phyloP scores from a whole-genome alignment of 2,329 filamentous ascomycete genomes.

The Aspergillus eucalypticola region DNA sequence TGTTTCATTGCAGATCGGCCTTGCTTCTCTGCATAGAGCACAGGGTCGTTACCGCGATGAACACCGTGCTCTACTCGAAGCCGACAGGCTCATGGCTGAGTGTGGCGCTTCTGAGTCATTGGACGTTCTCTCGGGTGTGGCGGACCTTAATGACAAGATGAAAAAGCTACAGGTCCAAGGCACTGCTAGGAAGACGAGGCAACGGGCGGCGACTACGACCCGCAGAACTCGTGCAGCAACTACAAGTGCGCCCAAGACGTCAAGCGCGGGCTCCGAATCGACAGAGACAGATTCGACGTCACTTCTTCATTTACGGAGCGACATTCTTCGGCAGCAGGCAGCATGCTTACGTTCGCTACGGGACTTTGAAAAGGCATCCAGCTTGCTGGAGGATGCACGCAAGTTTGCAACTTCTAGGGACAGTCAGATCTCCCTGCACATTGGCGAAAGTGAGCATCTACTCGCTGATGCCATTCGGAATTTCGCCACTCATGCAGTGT shows the following conservation, averaged over 20 bases:
- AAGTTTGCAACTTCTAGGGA: conserved; percentile 46
- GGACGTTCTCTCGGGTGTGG: conserved; percentile 32
- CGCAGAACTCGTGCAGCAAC: conserved; percentile 36
- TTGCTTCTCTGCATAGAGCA: conserved; percentile 49
- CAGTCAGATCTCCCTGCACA: conserved; percentile 61
- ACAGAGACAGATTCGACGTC: conserved; percentile 39
- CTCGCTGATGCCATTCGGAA: conserved; percentile 42
- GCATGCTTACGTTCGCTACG: conserved; percentile 47
- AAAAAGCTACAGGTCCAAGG: conserved; percentile 42
- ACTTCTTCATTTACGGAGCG: conserved; percentile 48
- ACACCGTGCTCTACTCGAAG: conserved; percentile 50
- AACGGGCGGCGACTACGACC: conserved; percentile 25
- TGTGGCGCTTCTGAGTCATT: conserved; percentile 39
- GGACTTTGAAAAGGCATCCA: conserved; percentile 60
- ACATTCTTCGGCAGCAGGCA: conserved; percentile 55
- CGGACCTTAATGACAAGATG: conserved; percentile 45
- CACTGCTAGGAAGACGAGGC: conserved; percentile 26
- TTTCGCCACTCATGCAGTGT: conserved; percentile 77
- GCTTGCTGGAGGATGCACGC: conserved; percentile 48
- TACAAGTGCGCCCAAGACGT: conserved; percentile 24
- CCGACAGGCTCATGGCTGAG: conserved; percentile 47
- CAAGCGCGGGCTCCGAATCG: conserved; percentile 17
- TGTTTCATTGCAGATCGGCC: conserved; percentile 50
- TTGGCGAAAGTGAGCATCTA: conserved; percentile 40
- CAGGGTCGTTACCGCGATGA: conserved; percentile 52